phyloP scores from a whole-genome alignment of 2,329 filamentous ascomycete species.

The Aureobasidium sp. region DNA sequence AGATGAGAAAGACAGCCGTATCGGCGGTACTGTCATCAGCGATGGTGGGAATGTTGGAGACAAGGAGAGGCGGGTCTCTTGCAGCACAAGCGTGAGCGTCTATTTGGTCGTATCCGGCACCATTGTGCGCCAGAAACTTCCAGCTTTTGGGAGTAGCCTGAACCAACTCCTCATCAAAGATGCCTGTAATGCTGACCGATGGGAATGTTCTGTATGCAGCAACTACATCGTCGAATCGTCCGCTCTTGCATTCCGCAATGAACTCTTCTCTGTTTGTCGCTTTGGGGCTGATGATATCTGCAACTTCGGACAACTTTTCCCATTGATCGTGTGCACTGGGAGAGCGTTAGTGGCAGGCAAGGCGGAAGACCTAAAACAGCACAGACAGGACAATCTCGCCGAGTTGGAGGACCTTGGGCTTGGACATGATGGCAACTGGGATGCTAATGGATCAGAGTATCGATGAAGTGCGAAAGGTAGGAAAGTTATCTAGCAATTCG shows the following conservation, averaged over 20 bases:
- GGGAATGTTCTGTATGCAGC: constrained; percentile 66
- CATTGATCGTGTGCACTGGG: constrained; percentile 58
- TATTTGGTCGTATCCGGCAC: constrained; percentile 79
- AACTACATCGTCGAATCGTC: constrained; percentile 57
- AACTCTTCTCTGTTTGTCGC: constrained; percentile 60
- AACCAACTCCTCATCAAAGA: constrained; percentile 64
- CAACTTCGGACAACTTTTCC: constrained; percentile 53
- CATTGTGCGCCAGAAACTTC: constrained; percentile 38
- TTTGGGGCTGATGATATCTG: constrained; percentile 57
- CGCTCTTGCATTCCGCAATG: constrained; percentile 58
- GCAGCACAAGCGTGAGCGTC: constrained; percentile 65
- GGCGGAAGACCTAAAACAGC: background rate
- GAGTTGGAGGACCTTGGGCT: constrained; percentile 56
- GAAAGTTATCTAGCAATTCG: background rate
- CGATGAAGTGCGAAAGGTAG: background rate
- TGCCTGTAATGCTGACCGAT: constrained; percentile 58
- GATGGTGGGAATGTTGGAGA: constrained; percentile 75
- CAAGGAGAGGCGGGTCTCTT: constrained; percentile 51
- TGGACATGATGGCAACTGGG: constrained; percentile 30
- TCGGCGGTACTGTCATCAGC: constrained; percentile 82
- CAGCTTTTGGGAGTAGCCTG: constrained; percentile 36
- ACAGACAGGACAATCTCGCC: constrained; percentile 56
- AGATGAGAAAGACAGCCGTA: constrained; percentile 69
- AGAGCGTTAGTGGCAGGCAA: background rate
- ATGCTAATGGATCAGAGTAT: background rate